Base-by-base conservation (phyloP, 495 filamentous ascomycete species). In the Mytilinidion resinicola region DNA sequence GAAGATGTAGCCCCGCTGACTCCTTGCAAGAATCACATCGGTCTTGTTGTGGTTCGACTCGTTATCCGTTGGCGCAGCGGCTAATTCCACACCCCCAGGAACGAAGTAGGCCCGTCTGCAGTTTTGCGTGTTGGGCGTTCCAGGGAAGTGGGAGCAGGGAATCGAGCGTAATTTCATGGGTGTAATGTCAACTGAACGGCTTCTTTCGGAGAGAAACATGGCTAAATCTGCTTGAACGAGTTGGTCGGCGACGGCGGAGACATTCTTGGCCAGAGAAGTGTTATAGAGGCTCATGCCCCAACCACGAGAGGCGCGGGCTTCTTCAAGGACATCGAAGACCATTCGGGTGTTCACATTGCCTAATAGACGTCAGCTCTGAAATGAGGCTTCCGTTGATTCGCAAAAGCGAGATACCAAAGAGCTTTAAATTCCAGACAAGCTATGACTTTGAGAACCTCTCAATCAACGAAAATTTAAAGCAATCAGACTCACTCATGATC, bases 201-300 rank as follows among this genome's bases (percentile, higher is more conserved):
- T 38, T 41, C 33, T 33, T 25, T 42, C 51, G 6, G 51, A 54
- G 19, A 54, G 51, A 41, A 54, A 54, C 51, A 42, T 54, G 20
- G 51, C 51, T 15, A 54, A 25, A 30, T 54, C 51, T 11, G 51
- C 51, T 54, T 54, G 51, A 8, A 17, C 51, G 3, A 54, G 30
- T 25, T 54, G 51, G 36, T 54, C 36, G 35, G 51, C 51, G 37
- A 54, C 39, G 14, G 51, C 12, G 3, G 37, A 54, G 21, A 54
- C 51, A 37, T 54, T 54, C 9, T 42, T 54, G 3, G 51, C 51
- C 9, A 54, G 51, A 17, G 51, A 19, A 12, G 33, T 34, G n/a
- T 41, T 54, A 34, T 38, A 54, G 20, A 54, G 51, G 4, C 30
- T 38, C 34, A 54, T 54, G n/a, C 51, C 51, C 51, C 33, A 54